Conservation (phyloP, 495 filamentous ascomycete species). For the Rhypophila decipiens region DNA sequence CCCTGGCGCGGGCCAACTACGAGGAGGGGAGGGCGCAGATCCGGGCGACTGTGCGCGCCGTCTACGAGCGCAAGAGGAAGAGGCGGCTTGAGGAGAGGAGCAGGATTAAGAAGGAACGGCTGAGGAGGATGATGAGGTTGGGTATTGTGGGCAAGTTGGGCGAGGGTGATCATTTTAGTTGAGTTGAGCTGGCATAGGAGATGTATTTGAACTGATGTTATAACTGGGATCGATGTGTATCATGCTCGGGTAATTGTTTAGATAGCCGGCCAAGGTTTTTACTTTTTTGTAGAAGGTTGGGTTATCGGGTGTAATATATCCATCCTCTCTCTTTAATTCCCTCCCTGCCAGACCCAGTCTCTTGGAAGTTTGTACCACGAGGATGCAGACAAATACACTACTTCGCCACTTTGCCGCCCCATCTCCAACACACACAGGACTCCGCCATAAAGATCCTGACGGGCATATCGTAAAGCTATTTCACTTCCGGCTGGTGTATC, state of each 20-base stretch:
- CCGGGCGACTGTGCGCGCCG: constrained; percentile 71
- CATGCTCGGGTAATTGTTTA: not conserved
- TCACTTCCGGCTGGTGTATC: no score
- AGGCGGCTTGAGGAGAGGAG: constrained; percentile 55
- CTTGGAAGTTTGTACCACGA: no score
- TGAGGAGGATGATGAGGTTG: constrained; percentile 35
- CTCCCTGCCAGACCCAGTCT: no score
- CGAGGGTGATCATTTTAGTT: constrained; percentile 47
- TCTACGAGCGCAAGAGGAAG: constrained; percentile 86
- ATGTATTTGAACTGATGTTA: not conserved
- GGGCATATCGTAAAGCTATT: no score
- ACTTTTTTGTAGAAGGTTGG: no score
- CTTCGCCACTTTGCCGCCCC: no score
- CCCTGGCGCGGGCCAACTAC: constrained; percentile 81
- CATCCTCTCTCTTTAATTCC: no score
- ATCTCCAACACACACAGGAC: no score
- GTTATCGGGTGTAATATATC: no score
- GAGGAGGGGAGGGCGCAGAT: constrained; percentile 70
- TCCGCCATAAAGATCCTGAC: no score
- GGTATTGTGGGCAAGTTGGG: constrained; percentile 35
- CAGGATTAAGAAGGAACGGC: constrained; percentile 41
- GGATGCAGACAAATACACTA: no score
- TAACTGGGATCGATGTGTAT: not conserved
- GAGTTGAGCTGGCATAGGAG: not conserved
- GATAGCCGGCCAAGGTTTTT: no score